phyloP scores from a whole-genome alignment of 345 rosid species.

The Murraya koenigii region DNA sequence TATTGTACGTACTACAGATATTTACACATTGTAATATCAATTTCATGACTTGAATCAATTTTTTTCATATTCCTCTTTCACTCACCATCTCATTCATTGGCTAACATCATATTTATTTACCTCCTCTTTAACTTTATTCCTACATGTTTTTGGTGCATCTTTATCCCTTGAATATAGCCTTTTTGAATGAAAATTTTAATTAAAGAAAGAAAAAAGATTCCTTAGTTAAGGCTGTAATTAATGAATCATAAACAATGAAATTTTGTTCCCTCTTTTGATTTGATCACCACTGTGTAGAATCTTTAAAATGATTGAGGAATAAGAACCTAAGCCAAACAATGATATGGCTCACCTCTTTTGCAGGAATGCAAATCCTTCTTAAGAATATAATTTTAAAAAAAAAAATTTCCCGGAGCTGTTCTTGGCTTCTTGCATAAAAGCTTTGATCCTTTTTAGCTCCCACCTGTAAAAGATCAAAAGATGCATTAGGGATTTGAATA shows the following conservation, averaged over 20 bases:
- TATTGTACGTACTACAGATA: not conserved
- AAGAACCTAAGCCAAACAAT: slow-evolving; percentile 21
- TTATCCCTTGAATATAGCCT: slow-evolving; percentile 10
- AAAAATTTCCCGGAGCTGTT: not conserved
- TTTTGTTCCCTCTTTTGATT: not conserved
- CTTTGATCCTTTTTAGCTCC: slow-evolving; percentile 20
- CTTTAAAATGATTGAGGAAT: slow-evolving; percentile 35
- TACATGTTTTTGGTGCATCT: slow-evolving; percentile 12
- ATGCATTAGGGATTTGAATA: slow-evolving; percentile 21
- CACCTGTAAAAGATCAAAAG: slow-evolving; percentile 6
- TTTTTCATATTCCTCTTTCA: slow-evolving; percentile 1
- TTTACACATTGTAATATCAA: not conserved
- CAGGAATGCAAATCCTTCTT: slow-evolving; percentile 23
- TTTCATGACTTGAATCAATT: not conserved
- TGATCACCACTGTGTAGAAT: slow-evolving; percentile 1
- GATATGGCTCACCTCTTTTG: slow-evolving; percentile 24
- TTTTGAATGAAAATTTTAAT: not conserved
- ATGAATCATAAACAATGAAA: not conserved
- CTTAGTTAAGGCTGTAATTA: not conserved
- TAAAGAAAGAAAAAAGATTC: slow-evolving; percentile 13
- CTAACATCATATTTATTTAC: slow-evolving; percentile 2
- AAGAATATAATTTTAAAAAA: slow-evolving; percentile 13
- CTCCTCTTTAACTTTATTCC: slow-evolving; percentile 22
- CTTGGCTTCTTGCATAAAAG: slow-evolving; percentile 5
- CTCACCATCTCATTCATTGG: slow-evolving; percentile 8